phyloP scores from a whole-genome alignment of 768 basidiomycete species.

The Russula sp. region DNA sequence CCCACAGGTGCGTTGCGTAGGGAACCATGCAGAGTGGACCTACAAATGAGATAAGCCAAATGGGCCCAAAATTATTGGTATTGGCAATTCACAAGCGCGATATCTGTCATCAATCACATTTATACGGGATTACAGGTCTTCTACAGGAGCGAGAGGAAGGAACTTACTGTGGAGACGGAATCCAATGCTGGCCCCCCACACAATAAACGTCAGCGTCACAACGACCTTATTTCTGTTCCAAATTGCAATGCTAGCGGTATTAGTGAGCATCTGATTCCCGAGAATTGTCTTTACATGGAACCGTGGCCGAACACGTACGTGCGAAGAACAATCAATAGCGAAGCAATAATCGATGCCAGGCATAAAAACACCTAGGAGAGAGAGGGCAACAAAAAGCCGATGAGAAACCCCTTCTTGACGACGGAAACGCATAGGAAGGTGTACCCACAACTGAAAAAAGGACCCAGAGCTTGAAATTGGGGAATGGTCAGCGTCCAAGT shows the following conservation, averaged over 20 bases:
- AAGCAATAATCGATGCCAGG: not conserved
- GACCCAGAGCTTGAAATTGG: not conserved
- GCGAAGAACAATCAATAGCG: constrained; percentile 9
- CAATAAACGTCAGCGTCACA: not conserved
- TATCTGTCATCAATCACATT: not conserved
- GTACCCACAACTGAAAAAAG: not conserved
- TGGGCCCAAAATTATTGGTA: not conserved
- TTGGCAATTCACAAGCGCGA: not conserved
- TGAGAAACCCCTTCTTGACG: too few relatives aligned
- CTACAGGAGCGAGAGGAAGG: not conserved
- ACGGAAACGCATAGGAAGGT: not conserved
- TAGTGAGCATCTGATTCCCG: not conserved
- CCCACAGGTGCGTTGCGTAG: not conserved
- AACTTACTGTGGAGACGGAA: not conserved
- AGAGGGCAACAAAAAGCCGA: too few relatives aligned
- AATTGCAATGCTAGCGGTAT: not conserved
- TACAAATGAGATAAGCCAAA: not conserved
- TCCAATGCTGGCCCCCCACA: not conserved
- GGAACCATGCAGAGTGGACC: not conserved
- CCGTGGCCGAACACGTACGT: not conserved
- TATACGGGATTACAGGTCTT: not conserved
- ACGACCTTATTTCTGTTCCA: not conserved
- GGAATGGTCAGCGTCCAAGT: not conserved
- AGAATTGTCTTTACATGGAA: not conserved
- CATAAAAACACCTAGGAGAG: not conserved